phyloP scores from a whole-genome alignment of 164 flowering plant genomes.

The Amborella trichopoda region DNA sequence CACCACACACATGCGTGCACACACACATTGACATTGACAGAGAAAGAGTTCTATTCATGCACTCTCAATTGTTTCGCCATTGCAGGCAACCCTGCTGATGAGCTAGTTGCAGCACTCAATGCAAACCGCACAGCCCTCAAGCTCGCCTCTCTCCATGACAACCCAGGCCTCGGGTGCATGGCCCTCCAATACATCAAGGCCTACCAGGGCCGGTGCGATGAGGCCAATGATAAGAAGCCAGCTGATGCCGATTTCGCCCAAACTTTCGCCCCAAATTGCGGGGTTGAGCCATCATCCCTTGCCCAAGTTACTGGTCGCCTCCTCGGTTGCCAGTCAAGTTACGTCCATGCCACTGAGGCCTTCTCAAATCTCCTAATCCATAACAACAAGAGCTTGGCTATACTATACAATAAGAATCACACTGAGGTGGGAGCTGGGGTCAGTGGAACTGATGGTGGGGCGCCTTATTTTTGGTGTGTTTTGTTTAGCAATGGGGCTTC shows the following conservation, averaged over 20 bases:
- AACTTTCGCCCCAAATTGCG: slow-evolving; percentile 82
- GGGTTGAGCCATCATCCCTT: slow-evolving; percentile 45
- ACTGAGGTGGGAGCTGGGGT: slow-evolving; percentile 90
- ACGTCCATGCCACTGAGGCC: slow-evolving; percentile 40
- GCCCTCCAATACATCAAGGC: slow-evolving; percentile 94
- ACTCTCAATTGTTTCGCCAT: no score
- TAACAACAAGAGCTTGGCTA: slow-evolving; percentile 42
- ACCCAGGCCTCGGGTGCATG: slow-evolving; percentile 78
- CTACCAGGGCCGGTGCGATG: slow-evolving; percentile 62
- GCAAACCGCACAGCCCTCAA: slow-evolving; percentile 66
- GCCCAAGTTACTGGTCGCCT: slow-evolving; percentile 68
- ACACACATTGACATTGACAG: no score
- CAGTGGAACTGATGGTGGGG: slow-evolving; percentile 66
- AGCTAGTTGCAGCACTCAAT: slow-evolving; percentile 53
- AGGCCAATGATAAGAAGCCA: slow-evolving; percentile 55
- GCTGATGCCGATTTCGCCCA: slow-evolving; percentile 54
- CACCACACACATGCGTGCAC: no score
- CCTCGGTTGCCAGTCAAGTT: slow-evolving; percentile 65
- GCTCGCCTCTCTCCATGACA: slow-evolving; percentile 37
- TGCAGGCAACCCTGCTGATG: slow-evolving; percentile 79
- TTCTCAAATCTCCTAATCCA: slow-evolving; percentile 54
- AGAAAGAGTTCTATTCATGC: no score
- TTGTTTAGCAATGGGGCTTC: slow-evolving; percentile 57
- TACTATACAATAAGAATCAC: slow-evolving; percentile 56
- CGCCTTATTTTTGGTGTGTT: slow-evolving; percentile 93